Base-by-base conservation (phyloP, 495 filamentous ascomycete genomes). In the Tuber brumale region DNA sequence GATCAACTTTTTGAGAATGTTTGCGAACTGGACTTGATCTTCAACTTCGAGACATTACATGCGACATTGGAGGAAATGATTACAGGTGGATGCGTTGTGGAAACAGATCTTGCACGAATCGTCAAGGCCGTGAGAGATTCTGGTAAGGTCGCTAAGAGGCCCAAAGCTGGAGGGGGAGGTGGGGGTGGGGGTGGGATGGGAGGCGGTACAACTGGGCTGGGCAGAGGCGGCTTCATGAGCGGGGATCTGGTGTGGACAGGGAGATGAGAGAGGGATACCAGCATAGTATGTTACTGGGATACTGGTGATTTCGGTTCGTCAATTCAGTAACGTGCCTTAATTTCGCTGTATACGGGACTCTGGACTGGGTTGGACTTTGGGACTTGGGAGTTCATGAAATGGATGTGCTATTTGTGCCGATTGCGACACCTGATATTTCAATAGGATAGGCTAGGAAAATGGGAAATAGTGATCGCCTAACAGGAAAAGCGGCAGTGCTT, bases 1-100 rank as follows among this genome's bases (percentile, higher is more conserved):
- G 95, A 99, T 84, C 89, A 93, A 74, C 87, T 99, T 73, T 98
- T 98, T 83, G 95, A 97, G 86, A 97, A 98, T 81, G 95, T 99
- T 39, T 99, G 95, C 87, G 95, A 99, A 85, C 86, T 99, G 71
- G 95, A 99, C 83, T 88, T 99, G 74, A 99, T 98, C 84, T 99
- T 98, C 86, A 97, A 97, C 80, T 99, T 97, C 83, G 95, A 99
- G 88, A 94, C 93, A 43, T 88, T 98, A 83, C 95, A 99, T 86
- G 92, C 95, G 8, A 89, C 92, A 39, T 86, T 99, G 37, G 89
- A 89, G 79, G 95, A 99, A 88, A 96, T 99, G 93, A 91, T 99
- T 73, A 92, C 97, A 7, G 95, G 96, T 19, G 95, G 95, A 3
- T 94, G 97, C 61, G 96, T 98, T 43, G 90, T 98, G 41, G 95